Base-by-base conservation (phyloP, 257 asterid genomes). In the Fraxinus pennsylvanica region DNA sequence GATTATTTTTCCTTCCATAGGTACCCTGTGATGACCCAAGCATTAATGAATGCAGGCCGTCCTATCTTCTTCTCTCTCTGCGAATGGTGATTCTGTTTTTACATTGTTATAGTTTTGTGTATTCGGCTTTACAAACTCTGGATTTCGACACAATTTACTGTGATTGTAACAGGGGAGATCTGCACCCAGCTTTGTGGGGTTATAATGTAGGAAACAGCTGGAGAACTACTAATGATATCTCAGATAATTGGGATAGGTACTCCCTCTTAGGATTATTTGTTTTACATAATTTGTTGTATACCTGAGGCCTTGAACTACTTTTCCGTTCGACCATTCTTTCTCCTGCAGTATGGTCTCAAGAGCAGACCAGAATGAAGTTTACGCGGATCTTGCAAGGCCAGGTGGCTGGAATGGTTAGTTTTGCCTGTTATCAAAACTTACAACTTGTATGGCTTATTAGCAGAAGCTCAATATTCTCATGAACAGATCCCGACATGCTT, bases 351-450 rank as follows among this genome's bases (percentile, higher is more conserved):
- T 94, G 98, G 39, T 92, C 17, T 86, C 97, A 12, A 87, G 96
- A 90, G 97, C 98, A 36, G 98, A 94, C 68, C 86, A 90, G 87
- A 94, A 92, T 52, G 98, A 92, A 87, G 97, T 94, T 35, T 92
- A 91, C 68, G 96, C 98, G n/a, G 94, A 84, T 0, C 72, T 71
- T 76, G 97, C 97, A 9, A 88, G 93, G 80, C 97, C 97, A 2
- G 98, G 98, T 72, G 97, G 98, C 79, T 94, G 98, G 98, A 94
- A 94, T 47, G 98, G 97, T 94, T 80, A 77, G 97, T 84, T 36
- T 35, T 59, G 10, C 15, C 67, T n/a, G 13, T 21, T 7, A 12
- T 59, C 67, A 5, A 0, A 59, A 59, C 13, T 59, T 74, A 10
- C 43, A 73, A 47, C 25, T 66, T 80, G 29, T 9, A 36, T 70